These are phyloP conservation scores for Coriolopsis trogii DNA, from an alignment of 1,284 basidiomycete species.

Conservation along the genomic window DNA sequence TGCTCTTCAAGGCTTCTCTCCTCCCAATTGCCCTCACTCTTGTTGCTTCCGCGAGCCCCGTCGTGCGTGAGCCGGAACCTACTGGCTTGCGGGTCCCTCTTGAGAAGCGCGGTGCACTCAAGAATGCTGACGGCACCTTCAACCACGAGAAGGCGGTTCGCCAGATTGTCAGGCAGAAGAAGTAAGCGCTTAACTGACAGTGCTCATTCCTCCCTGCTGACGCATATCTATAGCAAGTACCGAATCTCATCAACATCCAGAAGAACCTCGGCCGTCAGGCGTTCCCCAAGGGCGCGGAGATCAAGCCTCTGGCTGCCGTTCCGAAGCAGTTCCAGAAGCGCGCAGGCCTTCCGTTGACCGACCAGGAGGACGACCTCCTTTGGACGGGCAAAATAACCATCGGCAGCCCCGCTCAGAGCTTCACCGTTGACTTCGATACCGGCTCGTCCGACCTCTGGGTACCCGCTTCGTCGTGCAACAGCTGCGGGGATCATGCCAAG, in stretches of 20 bases:
- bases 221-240: constrained; percentile 26
- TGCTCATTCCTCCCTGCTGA: not conserved
- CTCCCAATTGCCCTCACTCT: constrained; percentile 27
- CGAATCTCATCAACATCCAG: constrained; percentile 32
- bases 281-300: constrained; percentile 18
- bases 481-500: constrained; percentile 27
- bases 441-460: constrained; percentile 28
- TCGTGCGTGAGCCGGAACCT: constrained; percentile 1
- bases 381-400: constrained; percentile 35
- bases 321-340: constrained; percentile 16
- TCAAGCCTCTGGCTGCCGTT: constrained; percentile 17
- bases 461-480: constrained; percentile 15
- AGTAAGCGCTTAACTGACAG: constrained; percentile 5
- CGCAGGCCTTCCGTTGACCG: constrained; percentile 16
- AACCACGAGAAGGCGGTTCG: constrained; percentile 22
- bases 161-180: constrained; percentile 20
- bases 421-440: constrained; percentile 28
- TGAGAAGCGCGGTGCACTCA: constrained; percentile 25
- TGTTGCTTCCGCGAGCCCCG: constrained; percentile 22
- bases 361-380: constrained; percentile 23
- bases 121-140: constrained; percentile 29
- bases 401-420: constrained; percentile 29
- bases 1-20: constrained; percentile 31
- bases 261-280: constrained; percentile 17
- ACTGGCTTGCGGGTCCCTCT: constrained; percentile 24